A percentile compares a stretch with the other conserved stretches of the same genome.
Evolutionary conservation across 2,329 filamentous ascomycete genomes (phyloP).

Genomic region (Penicillium sp.): DNA sequence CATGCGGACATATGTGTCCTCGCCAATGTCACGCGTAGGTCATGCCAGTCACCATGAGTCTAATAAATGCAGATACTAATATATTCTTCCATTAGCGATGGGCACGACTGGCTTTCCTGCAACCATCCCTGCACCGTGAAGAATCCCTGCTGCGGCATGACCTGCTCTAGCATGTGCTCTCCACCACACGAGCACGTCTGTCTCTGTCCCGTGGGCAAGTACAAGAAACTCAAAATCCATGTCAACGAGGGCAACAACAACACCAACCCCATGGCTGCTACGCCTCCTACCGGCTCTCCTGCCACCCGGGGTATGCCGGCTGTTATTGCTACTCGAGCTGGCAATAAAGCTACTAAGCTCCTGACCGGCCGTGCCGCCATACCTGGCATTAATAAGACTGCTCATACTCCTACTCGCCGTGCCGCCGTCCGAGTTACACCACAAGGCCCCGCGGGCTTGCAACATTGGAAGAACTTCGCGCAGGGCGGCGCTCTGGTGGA

Average conservation of each 20-base stretch:
- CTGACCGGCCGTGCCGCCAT: no score
- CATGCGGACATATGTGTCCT: slow-evolving; percentile 53
- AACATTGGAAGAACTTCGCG: not conserved
- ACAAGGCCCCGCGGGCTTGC: not conserved
- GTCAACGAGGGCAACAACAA: not conserved
- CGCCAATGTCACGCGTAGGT: slow-evolving; percentile 53
- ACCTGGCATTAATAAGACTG: no score
- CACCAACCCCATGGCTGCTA: not conserved
- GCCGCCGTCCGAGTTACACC: no score
- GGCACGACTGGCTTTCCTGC: slow-evolving; percentile 1
- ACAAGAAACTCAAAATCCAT: not conserved
- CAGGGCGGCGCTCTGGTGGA: not conserved
- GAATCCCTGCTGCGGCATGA: not conserved
- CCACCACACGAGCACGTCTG: slow-evolving; percentile 1
- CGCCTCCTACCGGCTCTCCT: no score
- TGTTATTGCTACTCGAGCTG: not conserved
- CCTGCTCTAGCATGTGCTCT: slow-evolving; percentile 1
- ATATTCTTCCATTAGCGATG: not conserved
- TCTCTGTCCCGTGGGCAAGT: not conserved
- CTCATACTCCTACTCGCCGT: no score
- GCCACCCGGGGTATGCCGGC: no score
- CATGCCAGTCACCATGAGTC: no score
- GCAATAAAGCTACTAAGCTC: not conserved
- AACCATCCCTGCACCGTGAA: not conserved
- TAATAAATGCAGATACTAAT: not conserved